Evolutionary conservation across 176 grass and related monocot genomes (phyloP).

Genomic region (Phoenix dactylifera): DNA sequence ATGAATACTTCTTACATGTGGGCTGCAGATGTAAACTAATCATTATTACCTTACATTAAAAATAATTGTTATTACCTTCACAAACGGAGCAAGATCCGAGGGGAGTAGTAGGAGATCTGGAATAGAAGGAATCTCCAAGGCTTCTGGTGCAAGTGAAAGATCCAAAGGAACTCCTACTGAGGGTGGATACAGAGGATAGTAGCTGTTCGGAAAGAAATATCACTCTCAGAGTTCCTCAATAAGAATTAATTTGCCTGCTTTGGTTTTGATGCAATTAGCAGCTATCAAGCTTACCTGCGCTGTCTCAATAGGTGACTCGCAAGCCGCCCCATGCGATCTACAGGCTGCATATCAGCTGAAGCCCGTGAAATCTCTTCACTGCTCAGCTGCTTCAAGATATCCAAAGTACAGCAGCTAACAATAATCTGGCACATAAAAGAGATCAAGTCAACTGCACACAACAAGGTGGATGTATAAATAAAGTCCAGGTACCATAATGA

Average conservation of each 20-base stretch:
- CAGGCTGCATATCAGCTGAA: slow-evolving; percentile 30
- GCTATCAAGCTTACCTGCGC: slow-evolving; percentile 40
- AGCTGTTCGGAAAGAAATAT: slow-evolving; percentile 30
- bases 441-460: slow-evolving; percentile 8
- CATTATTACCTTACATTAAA: no score
- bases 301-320: slow-evolving; percentile 78
- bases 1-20: neutral
- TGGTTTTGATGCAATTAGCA: neutral
- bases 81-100: slow-evolving; percentile 88
- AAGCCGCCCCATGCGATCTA: slow-evolving; percentile 62
- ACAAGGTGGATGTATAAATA: neutral
- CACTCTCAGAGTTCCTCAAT: slow-evolving; percentile 10
- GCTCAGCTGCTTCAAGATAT: slow-evolving; percentile 88
- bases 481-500: neutral
- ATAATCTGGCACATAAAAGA: slow-evolving; percentile 43
- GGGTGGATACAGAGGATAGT: slow-evolving; percentile 80
- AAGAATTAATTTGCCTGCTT: neutral
- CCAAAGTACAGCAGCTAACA: slow-evolving; percentile 81
- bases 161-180: slow-evolving; percentile 71
- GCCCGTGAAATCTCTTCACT: slow-evolving; percentile 81
- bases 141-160: slow-evolving; percentile 63
- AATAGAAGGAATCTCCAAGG: slow-evolving; percentile 49
- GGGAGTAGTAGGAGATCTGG: slow-evolving; percentile 79
- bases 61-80: slow-evolving; percentile 47
- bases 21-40: neutral